Evolutionary conservation across 805 yeast genomes (phyloP), one percentile per base, ranked within the genome.

Genomic region (Kluyveromyces siamensis): DNA sequence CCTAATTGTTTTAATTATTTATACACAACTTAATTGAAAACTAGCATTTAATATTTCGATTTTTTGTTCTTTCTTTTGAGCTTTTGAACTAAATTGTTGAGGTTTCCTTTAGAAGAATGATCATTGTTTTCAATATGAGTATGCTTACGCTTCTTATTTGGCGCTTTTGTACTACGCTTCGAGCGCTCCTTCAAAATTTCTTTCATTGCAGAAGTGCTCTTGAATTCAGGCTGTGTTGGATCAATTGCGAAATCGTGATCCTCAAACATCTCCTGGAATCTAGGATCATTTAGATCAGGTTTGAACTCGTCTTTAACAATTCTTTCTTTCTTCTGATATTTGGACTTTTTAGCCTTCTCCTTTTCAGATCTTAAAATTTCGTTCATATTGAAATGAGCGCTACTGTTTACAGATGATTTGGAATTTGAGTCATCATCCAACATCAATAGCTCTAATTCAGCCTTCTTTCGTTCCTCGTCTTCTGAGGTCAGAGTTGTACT

Each of bases 221-320:
- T 89, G 73, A 79, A 91, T 63, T 87, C 96, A n/a, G 95, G 85
- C 60, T 76, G 81, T 18, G 95, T 83, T 19, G 97, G 95, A 67
- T 95, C 99, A 62, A 95, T 89, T 11, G 96, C 96, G 68, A 80
- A 93, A 52, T 84, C 93, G 53, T 87, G 96, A 52, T 80, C 83
- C 59, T 88, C 88, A 61, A 83, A 87, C 54, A 89, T 73, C 55
- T 84, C 95, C 43, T 75, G 75, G 72, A 93, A 93, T 70, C 99
- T 83, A 14, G 84, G 81, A 72, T 93, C 99, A 40, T 73, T 72
- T 59, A 87, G 77, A 59, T 87, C 89, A 41, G 89, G 77, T 55
- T 76, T 72, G 66, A 86, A 83, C 37, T 67, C 67, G 50, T 75
- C 80, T 48, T 78, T 82, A 38, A 74, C 73, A 48, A 76, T 76